phyloP scores from a whole-genome alignment of 2,329 filamentous ascomycete genomes.

The Fusarium napiforme region DNA sequence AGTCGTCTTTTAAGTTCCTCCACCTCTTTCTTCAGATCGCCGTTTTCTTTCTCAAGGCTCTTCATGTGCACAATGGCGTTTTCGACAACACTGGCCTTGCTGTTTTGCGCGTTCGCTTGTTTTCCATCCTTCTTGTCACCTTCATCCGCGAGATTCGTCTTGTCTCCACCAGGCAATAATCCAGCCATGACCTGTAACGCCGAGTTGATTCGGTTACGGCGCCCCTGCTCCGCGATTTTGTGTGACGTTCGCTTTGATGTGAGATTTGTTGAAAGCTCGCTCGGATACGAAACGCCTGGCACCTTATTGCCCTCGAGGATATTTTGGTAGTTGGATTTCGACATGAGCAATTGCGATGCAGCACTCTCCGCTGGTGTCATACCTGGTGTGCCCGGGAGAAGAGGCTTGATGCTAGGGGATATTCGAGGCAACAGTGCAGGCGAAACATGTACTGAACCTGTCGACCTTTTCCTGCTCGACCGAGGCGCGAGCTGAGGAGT shows the following conservation, averaged over 20 bases:
- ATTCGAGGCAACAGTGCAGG: slow-evolving; percentile 90
- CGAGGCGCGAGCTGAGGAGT: slow-evolving; percentile 68
- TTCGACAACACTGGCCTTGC: slow-evolving; percentile 98
- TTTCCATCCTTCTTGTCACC: slow-evolving; percentile 62
- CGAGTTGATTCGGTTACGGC: slow-evolving; percentile 93
- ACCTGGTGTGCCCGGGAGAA: slow-evolving; percentile 73
- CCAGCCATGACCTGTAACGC: slow-evolving; percentile 91
- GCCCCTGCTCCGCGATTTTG: slow-evolving; percentile 96
- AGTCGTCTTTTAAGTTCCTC: slow-evolving; percentile 48
- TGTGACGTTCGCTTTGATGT: slow-evolving; percentile 97
- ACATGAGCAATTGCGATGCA: slow-evolving; percentile 81
- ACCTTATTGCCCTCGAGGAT: slow-evolving; percentile 93
- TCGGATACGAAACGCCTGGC: slow-evolving; percentile 90
- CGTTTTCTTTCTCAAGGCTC: slow-evolving; percentile 79
- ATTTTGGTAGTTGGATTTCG: slow-evolving; percentile 98
- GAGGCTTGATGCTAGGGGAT: slow-evolving; percentile 92
- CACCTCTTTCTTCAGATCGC: slow-evolving; percentile 72
- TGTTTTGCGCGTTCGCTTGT: slow-evolving; percentile 71
- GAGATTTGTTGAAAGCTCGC: slow-evolving; percentile 89
- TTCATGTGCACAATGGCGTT: slow-evolving; percentile 96
- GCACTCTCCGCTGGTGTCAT: slow-evolving; percentile 67
- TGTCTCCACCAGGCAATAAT: slow-evolving; percentile 74
- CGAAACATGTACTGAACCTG: slow-evolving; percentile 80
- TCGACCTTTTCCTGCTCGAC: slow-evolving; percentile 76
- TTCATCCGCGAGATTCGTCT: slow-evolving; percentile 54